Percentiles rank a stretch among this genome's conserved stretches.
phyloP scores from a whole-genome alignment of 768 basidiomycete species.

The Pisolithus marmoratus region DNA sequence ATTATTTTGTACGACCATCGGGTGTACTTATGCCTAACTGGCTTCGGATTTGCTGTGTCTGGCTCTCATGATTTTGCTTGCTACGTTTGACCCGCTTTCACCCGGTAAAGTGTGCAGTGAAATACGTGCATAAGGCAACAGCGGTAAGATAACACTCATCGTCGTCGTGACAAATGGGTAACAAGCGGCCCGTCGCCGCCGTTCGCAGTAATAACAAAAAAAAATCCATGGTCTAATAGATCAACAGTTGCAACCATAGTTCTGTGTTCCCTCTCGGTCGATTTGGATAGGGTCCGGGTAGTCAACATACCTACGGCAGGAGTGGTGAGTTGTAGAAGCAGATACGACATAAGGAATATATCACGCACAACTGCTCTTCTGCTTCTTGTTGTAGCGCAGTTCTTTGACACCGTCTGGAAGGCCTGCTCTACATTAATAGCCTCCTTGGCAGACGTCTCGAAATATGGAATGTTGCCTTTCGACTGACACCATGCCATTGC shows the following conservation, averaged over 20 bases:
- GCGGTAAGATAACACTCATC: constrained; percentile 31
- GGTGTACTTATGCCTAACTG: neutral
- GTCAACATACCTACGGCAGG: constrained; percentile 78
- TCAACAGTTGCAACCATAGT: constrained; percentile 89
- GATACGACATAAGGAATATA: constrained; percentile 4
- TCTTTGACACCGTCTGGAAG: constrained; percentile 99
- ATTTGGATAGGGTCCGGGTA: constrained; percentile 99
- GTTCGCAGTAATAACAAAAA: constrained; percentile 18
- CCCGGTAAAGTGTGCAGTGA: constrained; percentile 13
- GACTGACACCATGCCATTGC: constrained; percentile 99
- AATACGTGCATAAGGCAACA: constrained; percentile 15
- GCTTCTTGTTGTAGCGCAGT: constrained; percentile 96
- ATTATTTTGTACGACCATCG: neutral
- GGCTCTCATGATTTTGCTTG: constrained; percentile 8
- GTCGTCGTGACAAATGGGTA: constrained; percentile 27
- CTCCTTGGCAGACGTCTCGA: constrained; percentile 99
- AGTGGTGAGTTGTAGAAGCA: constrained; percentile 9
- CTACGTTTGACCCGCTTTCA: constrained; percentile 3
- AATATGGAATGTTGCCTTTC: constrained; percentile 99
- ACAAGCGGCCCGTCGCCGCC: constrained; percentile 21
- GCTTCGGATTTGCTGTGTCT: constrained; percentile 10
- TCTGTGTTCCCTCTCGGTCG: constrained; percentile 88
- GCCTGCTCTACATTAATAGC: constrained; percentile 99
- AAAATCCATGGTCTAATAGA: constrained; percentile 19
- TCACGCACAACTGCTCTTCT: constrained; percentile 84